Percentiles rank a stretch among this genome's conserved stretches.
Evolutionary conservation across 768 basidiomycete genomes (phyloP).

Genomic region (Wakefieldia striispora): DNA sequence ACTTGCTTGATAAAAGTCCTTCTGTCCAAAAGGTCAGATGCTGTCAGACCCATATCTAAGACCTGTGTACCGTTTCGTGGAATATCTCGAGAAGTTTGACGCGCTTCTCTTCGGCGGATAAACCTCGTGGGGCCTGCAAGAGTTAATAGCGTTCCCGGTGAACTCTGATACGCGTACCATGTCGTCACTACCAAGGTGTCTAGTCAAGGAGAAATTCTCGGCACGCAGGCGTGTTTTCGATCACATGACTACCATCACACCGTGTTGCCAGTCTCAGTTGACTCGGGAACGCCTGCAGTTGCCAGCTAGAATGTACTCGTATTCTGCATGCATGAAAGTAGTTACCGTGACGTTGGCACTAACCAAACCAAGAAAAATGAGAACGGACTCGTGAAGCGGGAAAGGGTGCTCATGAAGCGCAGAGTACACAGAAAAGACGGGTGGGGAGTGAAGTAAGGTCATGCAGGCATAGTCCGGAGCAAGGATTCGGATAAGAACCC

Average conservation of each 20-base stretch:
- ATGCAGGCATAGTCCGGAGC: slow-evolving; percentile 30
- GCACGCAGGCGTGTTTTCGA: background rate
- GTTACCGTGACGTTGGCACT: slow-evolving; percentile 14
- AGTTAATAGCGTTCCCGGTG: background rate
- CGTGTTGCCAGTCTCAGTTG: background rate
- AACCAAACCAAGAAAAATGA: slow-evolving; percentile 22
- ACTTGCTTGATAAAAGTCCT: slow-evolving; percentile 73
- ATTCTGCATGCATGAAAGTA: slow-evolving; percentile 24
- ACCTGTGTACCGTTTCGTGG: slow-evolving; percentile 79
- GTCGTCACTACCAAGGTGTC: background rate
- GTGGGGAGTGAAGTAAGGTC: slow-evolving; percentile 8
- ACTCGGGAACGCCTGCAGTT: background rate
- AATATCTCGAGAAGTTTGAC: slow-evolving; percentile 89
- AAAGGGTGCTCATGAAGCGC: slow-evolving; percentile 11
- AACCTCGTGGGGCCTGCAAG: slow-evolving; percentile 69
- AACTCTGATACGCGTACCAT: slow-evolving; percentile 18
- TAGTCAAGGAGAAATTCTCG: slow-evolving; percentile 1
- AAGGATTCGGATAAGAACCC: slow-evolving; percentile 16
- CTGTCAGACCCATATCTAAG: background rate
- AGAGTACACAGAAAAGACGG: slow-evolving; percentile 14
- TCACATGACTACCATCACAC: slow-evolving; percentile 26
- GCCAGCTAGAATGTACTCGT: slow-evolving; percentile 16
- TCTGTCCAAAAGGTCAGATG: slow-evolving; percentile 41
- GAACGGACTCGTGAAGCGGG: slow-evolving; percentile 8
- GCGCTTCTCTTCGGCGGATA: slow-evolving; percentile 89